phyloP scores from a whole-genome alignment of 129 eudicot genomes.

The Pittosporum tobira region DNA sequence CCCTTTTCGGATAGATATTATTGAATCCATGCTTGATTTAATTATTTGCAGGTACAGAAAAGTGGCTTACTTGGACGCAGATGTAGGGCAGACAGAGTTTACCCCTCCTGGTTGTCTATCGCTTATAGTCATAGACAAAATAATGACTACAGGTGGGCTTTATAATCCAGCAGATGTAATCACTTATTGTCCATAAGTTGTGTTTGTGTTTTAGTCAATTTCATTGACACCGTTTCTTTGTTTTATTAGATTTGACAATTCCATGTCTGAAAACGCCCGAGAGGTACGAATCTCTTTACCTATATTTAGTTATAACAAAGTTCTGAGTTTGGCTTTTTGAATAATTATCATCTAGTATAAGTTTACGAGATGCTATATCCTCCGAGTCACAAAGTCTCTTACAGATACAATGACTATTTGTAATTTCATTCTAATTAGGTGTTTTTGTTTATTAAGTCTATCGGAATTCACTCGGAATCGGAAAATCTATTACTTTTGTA shows the following conservation, averaged over 20 bases:
- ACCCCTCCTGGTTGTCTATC: conserved; percentile 95
- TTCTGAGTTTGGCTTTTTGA: no score
- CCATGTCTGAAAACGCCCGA: conserved; percentile 70
- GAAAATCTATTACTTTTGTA: no score
- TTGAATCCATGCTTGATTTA: background rate
- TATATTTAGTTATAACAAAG: background rate
- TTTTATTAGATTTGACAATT: conserved; percentile 45
- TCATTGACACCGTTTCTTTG: conserved; percentile 1
- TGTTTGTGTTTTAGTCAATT: conserved; percentile 6
- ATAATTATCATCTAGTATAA: no score
- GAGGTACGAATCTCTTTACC: conserved; percentile 38
- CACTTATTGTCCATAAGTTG: background rate
- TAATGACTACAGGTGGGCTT: conserved; percentile 53
- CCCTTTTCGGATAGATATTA: background rate
- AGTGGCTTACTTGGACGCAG: conserved; percentile 92
- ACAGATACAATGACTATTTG: no score
- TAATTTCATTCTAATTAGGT: no score
- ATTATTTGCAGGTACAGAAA: conserved; percentile 48
- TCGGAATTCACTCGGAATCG: no score
- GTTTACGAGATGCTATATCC: no score
- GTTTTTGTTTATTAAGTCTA: no score
- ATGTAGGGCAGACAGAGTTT: conserved; percentile 96
- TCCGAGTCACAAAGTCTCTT: no score
- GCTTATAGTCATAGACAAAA: conserved; percentile 52
- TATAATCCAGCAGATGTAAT: background rate